Evolutionary conservation across 2,329 filamentous ascomycete species (phyloP).

Genomic region (Clathrospora elynae): DNA sequence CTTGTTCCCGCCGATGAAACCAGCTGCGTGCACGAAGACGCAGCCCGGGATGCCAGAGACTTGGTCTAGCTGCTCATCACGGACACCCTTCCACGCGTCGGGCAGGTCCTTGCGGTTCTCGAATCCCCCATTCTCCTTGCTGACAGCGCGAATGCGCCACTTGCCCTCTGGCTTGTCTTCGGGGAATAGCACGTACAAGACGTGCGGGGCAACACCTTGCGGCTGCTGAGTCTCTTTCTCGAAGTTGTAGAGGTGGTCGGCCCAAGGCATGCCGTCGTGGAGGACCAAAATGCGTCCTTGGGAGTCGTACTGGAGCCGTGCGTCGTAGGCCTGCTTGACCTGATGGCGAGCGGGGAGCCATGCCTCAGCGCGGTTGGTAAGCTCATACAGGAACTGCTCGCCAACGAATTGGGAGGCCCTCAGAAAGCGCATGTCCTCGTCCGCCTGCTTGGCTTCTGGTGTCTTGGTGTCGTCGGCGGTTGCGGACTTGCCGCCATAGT

Average conservation of each 20-base stretch:
- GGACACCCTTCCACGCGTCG: constrained; percentile 87
- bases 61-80: constrained; percentile 81
- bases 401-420: constrained; percentile 82
- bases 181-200: constrained; percentile 89
- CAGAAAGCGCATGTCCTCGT: constrained; percentile 81
- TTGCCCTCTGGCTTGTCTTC: constrained; percentile 78
- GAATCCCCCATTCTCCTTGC: constrained; percentile 82
- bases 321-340: constrained; percentile 75
- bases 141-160: constrained; percentile 95
- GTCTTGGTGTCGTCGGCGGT: constrained; percentile 35
- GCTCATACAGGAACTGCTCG: constrained; percentile 80
- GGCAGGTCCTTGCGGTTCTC: constrained; percentile 89
- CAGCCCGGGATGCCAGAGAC: constrained; percentile 72
- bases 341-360: constrained; percentile 89
- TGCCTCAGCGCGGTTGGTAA: constrained; percentile 73
- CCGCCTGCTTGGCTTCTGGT: constrained; percentile 61
- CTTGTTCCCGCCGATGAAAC: constrained; percentile 95
- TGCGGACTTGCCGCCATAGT: constrained; percentile 65
- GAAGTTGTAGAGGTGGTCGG: constrained; percentile 90
- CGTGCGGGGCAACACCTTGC: constrained; percentile 57
- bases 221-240: constrained; percentile 63
- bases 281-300: constrained; percentile 83
- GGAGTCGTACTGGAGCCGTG: constrained; percentile 69
- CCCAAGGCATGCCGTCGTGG: constrained; percentile 82
- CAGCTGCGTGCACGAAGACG: constrained; percentile 91